Conservation (phyloP, 805 yeast species). For the Candida rishiriensis region DNA sequence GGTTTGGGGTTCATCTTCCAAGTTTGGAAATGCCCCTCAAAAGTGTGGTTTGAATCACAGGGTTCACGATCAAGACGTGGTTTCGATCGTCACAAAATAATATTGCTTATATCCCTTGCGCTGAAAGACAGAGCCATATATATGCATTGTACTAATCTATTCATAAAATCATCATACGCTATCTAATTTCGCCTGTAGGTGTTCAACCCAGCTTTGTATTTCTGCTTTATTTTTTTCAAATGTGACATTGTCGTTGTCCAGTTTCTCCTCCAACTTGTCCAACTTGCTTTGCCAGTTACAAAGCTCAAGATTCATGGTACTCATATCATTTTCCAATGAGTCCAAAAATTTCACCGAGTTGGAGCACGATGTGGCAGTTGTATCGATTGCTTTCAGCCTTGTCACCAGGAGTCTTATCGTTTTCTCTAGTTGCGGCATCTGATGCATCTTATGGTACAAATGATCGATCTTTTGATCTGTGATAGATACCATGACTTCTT, state of each 20-base stretch:
- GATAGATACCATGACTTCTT: slow-evolving; percentile 5
- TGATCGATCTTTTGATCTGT: slow-evolving; percentile 18
- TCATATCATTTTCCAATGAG: slow-evolving; percentile 13
- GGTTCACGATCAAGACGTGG: slow-evolving; percentile 91
- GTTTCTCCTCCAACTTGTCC: slow-evolving; percentile 12
- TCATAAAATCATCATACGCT: neutral
- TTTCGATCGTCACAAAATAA: slow-evolving; percentile 81
- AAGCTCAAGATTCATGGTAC: slow-evolving; percentile 13
- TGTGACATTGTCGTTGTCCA: slow-evolving; percentile 4
- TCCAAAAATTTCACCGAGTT: slow-evolving; percentile 10
- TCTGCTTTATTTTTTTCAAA: slow-evolving; percentile 11
- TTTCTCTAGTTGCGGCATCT: slow-evolving; percentile 16
- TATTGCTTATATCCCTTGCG: neutral
- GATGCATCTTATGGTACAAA: slow-evolving; percentile 16
- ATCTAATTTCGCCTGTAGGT: slow-evolving; percentile 6
- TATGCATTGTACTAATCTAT: neutral
- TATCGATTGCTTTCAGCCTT: slow-evolving; percentile 19
- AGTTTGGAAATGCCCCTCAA: slow-evolving; percentile 80
- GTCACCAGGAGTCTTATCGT: slow-evolving; percentile 12
- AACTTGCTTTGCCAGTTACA: slow-evolving; percentile 22
- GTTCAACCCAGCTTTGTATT: slow-evolving; percentile 10
- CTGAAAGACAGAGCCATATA: too few species aligned
- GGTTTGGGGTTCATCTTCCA: slow-evolving; percentile 95
- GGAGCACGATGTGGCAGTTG: slow-evolving; percentile 5
- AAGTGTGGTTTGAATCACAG: slow-evolving; percentile 86